Conservation (phyloP, 331 rosid species). For the Quercus lobata region DNA sequence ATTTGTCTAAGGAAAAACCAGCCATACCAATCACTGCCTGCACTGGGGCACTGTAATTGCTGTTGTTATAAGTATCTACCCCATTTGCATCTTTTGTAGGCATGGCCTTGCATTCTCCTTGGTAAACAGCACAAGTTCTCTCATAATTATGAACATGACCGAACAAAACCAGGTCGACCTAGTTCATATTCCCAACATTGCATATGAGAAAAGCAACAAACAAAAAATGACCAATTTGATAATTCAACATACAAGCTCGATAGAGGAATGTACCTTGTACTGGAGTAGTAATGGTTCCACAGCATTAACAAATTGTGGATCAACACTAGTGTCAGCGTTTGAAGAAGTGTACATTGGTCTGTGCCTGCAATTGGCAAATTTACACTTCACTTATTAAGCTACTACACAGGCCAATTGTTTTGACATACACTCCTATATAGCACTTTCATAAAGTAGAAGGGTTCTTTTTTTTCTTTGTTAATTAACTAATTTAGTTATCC, state of each 20-base stretch:
- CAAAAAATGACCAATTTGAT: too few relatives aligned
- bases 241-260: too few relatives aligned
- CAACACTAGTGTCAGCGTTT: slow-evolving; percentile 15
- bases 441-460: too few relatives aligned
- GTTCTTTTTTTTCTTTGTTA: too few relatives aligned
- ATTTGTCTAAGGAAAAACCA: slow-evolving; percentile 66
- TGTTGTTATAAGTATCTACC: slow-evolving; percentile 57
- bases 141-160: slow-evolving; percentile 89
- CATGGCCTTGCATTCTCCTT: slow-evolving; percentile 43
- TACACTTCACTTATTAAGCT: too few relatives aligned
- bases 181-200: background rate
- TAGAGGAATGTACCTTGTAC: slow-evolving; percentile 41
- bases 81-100: slow-evolving; percentile 54
- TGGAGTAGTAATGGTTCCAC: slow-evolving; percentile 66
- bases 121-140: slow-evolving; percentile 66
- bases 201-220: too few relatives aligned
- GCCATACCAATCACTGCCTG: slow-evolving; percentile 78
- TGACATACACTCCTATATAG: too few relatives aligned
- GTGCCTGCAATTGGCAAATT: slow-evolving; percentile 44
- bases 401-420: too few relatives aligned
- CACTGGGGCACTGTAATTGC: slow-evolving; percentile 67
- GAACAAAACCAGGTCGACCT: slow-evolving; percentile 77
- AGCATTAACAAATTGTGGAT: slow-evolving; percentile 23
- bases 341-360: slow-evolving; percentile 73
- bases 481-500: too few relatives aligned